Evolutionary conservation across 768 basidiomycete species (phyloP), one percentile per base, ranked within the genome.

Genomic region (Phanerochaete carnosa): DNA sequence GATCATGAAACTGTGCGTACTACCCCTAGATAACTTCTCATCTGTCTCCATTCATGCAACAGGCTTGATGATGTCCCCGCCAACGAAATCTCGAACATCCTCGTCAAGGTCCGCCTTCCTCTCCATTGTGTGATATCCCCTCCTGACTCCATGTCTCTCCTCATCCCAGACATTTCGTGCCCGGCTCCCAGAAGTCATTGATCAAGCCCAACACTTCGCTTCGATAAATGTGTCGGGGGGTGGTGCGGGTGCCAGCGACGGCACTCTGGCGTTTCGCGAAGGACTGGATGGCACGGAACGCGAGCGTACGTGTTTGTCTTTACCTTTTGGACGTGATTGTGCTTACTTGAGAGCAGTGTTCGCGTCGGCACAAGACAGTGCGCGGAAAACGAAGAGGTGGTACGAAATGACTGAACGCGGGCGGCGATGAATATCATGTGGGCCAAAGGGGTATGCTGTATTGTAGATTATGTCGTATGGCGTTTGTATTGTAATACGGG

Each of bases 241-340:
- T 3, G 80, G 82, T 2, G 76, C 82, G 3, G 71, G 79, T 12
- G 76, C 78, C 7, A 83, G 80, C 15, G 87, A 89, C 63, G 70
- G 76, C 1, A 85, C 91, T 6, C 88, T 90, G 64, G 76, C 83
- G 13, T 98, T 98, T 68, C 79, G 93, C 64, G 95, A 96, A 72
- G 95, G 95, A 1, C 82, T 98, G 61, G 95, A 98, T 58, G 86
- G 83, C n/a, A 92, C 92, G 15, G 95, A 98, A 71, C 83, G 95
- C 64, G 94, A 96, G 78, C 66, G 95, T 96, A 70, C 80, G 87
- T 53, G 54, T 33, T 23, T 50, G n/a, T n/a, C n/a, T n/a, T n/a
- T n/a, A n/a, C n/a, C n/a, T n/a, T n/a, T n/a, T n/a, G 19, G 22
- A 11, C 45, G 12, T 13, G 16, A 3, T 26, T 43, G 15, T 32